Evolutionary conservation across 2,329 filamentous ascomycete species (phyloP).

Genomic region (Fusarium ramigenum): DNA sequence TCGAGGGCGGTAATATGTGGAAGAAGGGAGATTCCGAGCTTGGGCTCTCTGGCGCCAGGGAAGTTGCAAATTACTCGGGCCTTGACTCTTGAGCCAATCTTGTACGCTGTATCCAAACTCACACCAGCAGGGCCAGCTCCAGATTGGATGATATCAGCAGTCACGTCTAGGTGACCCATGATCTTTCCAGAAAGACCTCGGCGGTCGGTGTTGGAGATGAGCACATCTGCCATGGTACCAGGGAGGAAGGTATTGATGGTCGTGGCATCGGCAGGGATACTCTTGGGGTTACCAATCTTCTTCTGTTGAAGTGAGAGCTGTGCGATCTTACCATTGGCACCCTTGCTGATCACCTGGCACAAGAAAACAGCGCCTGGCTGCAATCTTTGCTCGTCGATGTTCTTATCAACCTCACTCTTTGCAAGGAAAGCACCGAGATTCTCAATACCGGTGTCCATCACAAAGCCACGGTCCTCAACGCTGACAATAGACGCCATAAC

Average conservation of each 20-base stretch:
- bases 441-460: slow-evolving; percentile 89
- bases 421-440: slow-evolving; percentile 84
- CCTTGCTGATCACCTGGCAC: slow-evolving; percentile 80
- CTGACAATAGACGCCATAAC: slow-evolving; percentile 89
- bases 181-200: slow-evolving; percentile 89
- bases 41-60: slow-evolving; percentile 79
- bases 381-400: slow-evolving; percentile 71
- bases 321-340: slow-evolving; percentile 80
- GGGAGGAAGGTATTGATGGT: slow-evolving; percentile 92
- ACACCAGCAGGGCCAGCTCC: slow-evolving; percentile 75
- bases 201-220: slow-evolving; percentile 78
- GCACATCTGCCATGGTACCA: slow-evolving; percentile 86
- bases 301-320: slow-evolving; percentile 82
- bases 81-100: slow-evolving; percentile 84
- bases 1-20: slow-evolving; percentile 80
- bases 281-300: slow-evolving; percentile 73
- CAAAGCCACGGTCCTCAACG: slow-evolving; percentile 93
- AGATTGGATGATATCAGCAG: slow-evolving; percentile 90
- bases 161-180: slow-evolving; percentile 90
- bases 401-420: slow-evolving; percentile 79
- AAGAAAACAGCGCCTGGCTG: slow-evolving; percentile 87
- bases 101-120: slow-evolving; percentile 80
- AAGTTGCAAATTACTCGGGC: slow-evolving; percentile 90
- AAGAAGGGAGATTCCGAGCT: slow-evolving; percentile 87
- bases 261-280: slow-evolving; percentile 77